Conservation (phyloP, 2,329 filamentous ascomycete species). For the Monosporascus ibericus region DNA sequence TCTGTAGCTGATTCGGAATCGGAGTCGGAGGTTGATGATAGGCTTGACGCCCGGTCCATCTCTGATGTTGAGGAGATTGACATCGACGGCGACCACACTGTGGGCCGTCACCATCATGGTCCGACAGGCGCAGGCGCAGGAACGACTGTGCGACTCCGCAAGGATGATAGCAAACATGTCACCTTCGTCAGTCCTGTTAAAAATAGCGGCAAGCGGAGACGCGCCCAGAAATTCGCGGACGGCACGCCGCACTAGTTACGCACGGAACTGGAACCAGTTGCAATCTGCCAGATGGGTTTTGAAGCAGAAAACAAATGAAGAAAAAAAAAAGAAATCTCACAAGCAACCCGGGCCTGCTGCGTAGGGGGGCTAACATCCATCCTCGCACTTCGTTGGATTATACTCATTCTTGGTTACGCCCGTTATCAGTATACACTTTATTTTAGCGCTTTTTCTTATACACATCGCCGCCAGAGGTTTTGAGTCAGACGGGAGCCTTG, state of each 20-base stretch:
- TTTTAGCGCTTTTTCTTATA: not conserved
- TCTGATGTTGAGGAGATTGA: constrained; percentile 58
- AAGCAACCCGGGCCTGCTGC: not conserved
- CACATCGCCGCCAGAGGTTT: not conserved
- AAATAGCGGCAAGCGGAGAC: constrained; percentile 29
- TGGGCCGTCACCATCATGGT: constrained; percentile 34
- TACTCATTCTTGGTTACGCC: not conserved
- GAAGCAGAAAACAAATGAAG: not conserved
- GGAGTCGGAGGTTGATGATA: constrained; percentile 51
- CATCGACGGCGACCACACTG: constrained; percentile 50
- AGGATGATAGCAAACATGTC: constrained; percentile 50
- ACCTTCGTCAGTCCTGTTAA: constrained; percentile 48
- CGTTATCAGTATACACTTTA: not conserved
- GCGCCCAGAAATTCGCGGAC: constrained; percentile 13
- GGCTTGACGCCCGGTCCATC: constrained; percentile 51
- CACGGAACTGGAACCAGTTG: not conserved
- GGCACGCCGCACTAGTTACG: constrained; percentile 1
- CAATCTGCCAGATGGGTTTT: not conserved
- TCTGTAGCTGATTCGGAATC: constrained; percentile 58
- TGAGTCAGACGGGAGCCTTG: not conserved
- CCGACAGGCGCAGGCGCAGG: constrained; percentile 26
- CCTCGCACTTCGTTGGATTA: not conserved
- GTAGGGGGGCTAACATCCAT: not conserved
- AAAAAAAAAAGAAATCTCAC: not conserved
- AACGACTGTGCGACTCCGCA: constrained; percentile 42